phyloP scores from a whole-genome alignment of 2,329 filamentous ascomycete species.

The Chaetoscypha palmicola region DNA sequence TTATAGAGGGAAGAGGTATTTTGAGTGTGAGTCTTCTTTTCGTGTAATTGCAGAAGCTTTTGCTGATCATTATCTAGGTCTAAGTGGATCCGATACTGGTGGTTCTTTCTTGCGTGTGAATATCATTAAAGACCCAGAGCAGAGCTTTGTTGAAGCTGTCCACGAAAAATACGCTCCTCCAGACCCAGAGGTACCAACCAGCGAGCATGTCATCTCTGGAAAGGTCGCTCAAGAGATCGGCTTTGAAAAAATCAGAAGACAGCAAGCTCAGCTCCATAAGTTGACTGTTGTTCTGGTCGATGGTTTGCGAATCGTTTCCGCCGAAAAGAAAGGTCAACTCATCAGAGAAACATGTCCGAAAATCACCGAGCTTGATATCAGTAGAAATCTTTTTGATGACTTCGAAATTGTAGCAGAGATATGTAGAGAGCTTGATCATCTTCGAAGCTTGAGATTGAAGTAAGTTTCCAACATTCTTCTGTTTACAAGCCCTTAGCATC shows the following conservation, averaged over 20 bases:
- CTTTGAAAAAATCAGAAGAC: conserved; percentile 82
- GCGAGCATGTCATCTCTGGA: conserved; percentile 49
- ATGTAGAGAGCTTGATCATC: conserved; percentile 58
- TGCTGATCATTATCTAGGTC: conserved; percentile 37
- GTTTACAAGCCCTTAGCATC: conserved; percentile 1
- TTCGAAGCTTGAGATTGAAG: conserved; percentile 66
- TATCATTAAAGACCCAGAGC: conserved; percentile 58
- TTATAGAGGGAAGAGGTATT: conserved; percentile 73
- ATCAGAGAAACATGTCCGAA: conserved; percentile 52
- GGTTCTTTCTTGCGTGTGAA: conserved; percentile 83
- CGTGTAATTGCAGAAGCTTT: neutral
- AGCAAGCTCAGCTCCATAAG: conserved; percentile 71
- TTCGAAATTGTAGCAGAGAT: conserved; percentile 63
- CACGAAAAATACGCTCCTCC: conserved; percentile 72
- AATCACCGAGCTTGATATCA: conserved; percentile 75
- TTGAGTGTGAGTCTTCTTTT: conserved; percentile 57
- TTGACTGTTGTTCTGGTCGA: conserved; percentile 79
- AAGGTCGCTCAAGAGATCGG: conserved; percentile 92
- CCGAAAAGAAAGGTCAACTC: conserved; percentile 31
- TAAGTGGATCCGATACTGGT: conserved; percentile 56
- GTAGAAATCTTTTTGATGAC: conserved; percentile 69
- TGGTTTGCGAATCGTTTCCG: conserved; percentile 54
- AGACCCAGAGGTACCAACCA: conserved; percentile 44
- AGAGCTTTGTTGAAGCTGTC: conserved; percentile 73
- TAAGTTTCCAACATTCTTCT: conserved; percentile 40